Conservation (phyloP, 2,329 filamentous ascomycete genomes). For the Albophoma yamanashiensis region DNA sequence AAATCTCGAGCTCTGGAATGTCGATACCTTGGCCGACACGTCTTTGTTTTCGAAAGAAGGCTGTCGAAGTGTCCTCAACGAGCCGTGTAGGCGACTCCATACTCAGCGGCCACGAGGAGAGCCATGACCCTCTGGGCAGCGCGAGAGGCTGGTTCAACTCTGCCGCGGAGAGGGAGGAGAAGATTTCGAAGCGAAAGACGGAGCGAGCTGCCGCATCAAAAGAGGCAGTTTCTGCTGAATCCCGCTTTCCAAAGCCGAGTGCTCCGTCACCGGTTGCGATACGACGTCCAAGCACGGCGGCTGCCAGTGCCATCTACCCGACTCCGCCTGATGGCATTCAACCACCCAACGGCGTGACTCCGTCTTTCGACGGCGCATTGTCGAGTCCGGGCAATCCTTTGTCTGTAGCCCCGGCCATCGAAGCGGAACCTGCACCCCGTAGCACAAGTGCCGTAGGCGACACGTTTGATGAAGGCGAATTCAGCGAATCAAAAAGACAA, state of each 20-base stretch:
- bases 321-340: slow-evolving; percentile 60
- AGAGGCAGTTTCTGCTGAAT: slow-evolving; percentile 31
- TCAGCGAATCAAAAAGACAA: slow-evolving; percentile 32
- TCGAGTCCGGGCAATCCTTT: slow-evolving; percentile 43
- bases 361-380: slow-evolving; percentile 43
- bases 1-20: slow-evolving; percentile 21
- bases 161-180: slow-evolving; percentile 34
- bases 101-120: slow-evolving; percentile 26
- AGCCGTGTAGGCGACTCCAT: slow-evolving; percentile 28
- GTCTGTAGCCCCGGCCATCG: slow-evolving; percentile 18
- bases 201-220: slow-evolving; percentile 35
- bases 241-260: slow-evolving; percentile 30
- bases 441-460: slow-evolving; percentile 10
- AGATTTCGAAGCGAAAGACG: slow-evolving; percentile 34
- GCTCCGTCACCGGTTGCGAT: slow-evolving; percentile 41
- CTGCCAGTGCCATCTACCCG: slow-evolving; percentile 52
- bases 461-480: slow-evolving; percentile 17
- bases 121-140: slow-evolving; percentile 35
- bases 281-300: slow-evolving; percentile 35
- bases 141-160: slow-evolving; percentile 39
- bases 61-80: slow-evolving; percentile 27
- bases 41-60: slow-evolving; percentile 40
- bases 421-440: slow-evolving; percentile 13
- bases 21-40: slow-evolving; percentile 43
- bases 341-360: slow-evolving; percentile 38